Percentiles rank a stretch among this genome's conserved stretches.
Evolutionary conservation across 108 stramenopile species (phyloP).

Genomic region (Stephanodiscus minutulus): DNA sequence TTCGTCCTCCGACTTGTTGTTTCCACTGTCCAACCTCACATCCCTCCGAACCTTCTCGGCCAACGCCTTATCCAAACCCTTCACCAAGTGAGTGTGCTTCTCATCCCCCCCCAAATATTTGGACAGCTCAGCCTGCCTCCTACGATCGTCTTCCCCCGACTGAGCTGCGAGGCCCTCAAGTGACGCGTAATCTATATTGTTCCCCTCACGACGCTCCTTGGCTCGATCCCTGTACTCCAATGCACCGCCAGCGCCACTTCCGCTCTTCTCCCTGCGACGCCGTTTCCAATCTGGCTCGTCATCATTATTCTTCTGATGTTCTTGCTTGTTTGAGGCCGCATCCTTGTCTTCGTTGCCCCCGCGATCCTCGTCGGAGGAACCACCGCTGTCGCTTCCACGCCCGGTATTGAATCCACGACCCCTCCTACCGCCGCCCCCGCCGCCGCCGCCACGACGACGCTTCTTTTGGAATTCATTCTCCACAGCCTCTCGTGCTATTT

Average conservation of each 20-base stretch:
- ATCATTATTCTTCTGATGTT: background rate
- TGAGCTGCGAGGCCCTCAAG: slow-evolving; percentile 8
- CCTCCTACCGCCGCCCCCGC: slow-evolving; percentile 16
- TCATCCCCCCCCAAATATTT: slow-evolving; percentile 89
- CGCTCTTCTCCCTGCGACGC: slow-evolving; percentile 35
- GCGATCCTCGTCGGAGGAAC: background rate
- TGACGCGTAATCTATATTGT: slow-evolving; percentile 32
- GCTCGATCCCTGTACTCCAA: slow-evolving; percentile 80
- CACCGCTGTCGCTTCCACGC: slow-evolving; percentile 23
- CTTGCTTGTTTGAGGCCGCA: slow-evolving; percentile 10
- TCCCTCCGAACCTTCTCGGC: slow-evolving; percentile 75
- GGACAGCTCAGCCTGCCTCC: slow-evolving; percentile 63
- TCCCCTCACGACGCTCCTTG: slow-evolving; percentile 79
- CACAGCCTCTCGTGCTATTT: slow-evolving; percentile 80
- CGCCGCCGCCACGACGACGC: slow-evolving; percentile 25
- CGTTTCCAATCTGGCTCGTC: slow-evolving; percentile 35
- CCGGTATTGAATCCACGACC: slow-evolving; percentile 1
- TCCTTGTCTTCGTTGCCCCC: slow-evolving; percentile 42
- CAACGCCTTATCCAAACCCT: slow-evolving; percentile 87
- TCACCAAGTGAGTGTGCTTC: slow-evolving; percentile 88
- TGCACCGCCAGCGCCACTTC: slow-evolving; percentile 3
- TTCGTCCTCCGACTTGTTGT: background rate
- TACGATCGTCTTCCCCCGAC: slow-evolving; percentile 15
- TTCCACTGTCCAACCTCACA: slow-evolving; percentile 16
- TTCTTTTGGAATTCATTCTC: slow-evolving; percentile 67